Evolutionary conservation across 345 rosid genomes (phyloP), one percentile per base, ranked within the genome.

Genomic region (Eucalyptus tenuipes): DNA sequence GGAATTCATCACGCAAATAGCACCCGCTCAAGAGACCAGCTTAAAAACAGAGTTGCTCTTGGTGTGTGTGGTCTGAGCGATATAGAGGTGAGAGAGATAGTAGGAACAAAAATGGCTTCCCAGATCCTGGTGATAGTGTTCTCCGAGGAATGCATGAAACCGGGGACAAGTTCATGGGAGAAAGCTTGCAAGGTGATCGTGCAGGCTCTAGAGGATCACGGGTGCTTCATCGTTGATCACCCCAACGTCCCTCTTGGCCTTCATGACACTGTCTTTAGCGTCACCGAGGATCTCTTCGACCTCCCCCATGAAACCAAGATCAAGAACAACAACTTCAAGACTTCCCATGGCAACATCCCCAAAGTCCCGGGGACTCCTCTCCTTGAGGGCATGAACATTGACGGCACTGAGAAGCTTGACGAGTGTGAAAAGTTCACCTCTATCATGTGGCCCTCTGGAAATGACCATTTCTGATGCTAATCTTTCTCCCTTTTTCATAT

Each of bases 371-470:
- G 79, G 10, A 47, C 90, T 12, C 93, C 95, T 85, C 89, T 92
- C 44, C 90, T 92, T 4, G 96, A 95, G 90, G 90, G 93, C 82
- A 80, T 92, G 92, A 94, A 92, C 64, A 89, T 94, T 31, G 92
- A 91, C 25, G 61, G 85, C 80, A 91, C 91, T 27, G 87, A 87
- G 11, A 88, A 88, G 49, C 85, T 88, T 17, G 93, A 92, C 75
- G 91, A 86, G 49, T 89, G 91, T 87, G 87, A 86, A 12, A 88
- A 49, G 15, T 94, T 95, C 89, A 88, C 94, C 45, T 68, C 86
- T 24, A 87, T 93, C 87, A 91, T 94, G 93, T 94, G 95, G 95
- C 95, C 96, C 31, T 79, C 87, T 29, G 94, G 95, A 79, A 91
- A 95, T 33, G 89, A 90, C 45, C 85, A 40, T 4, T 93, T 94